These are phyloP conservation scores for Parietaria judaica DNA, from an alignment of 306 rosid genomes.

Conservation along the genomic window DNA sequence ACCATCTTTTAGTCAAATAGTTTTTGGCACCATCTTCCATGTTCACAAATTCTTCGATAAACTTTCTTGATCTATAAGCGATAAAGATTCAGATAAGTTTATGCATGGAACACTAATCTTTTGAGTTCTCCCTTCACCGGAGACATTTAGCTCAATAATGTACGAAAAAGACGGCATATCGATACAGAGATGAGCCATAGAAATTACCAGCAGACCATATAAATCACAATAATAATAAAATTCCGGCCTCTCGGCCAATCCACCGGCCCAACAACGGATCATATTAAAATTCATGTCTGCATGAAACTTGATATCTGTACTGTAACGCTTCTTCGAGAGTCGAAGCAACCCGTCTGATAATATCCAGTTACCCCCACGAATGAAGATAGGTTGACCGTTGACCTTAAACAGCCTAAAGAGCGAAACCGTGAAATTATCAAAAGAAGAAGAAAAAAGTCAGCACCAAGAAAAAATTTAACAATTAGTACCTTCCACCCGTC, in stretches of 20 bases:
- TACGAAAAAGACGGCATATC: not conserved
- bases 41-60: no score
- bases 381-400: constrained; percentile 81
- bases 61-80: no score
- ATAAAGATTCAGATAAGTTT: not conserved
- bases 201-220: constrained; percentile 81
- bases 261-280: constrained; percentile 99
- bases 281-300: constrained; percentile 96
- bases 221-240: constrained; percentile 84
- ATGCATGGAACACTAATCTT: not conserved
- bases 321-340: constrained; percentile 76
- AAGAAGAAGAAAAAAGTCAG: not conserved
- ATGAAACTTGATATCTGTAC: constrained; percentile 80
- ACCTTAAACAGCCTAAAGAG: constrained; percentile 75
- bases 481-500: constrained; percentile 76
- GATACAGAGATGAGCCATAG: constrained; percentile 8
- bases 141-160: constrained; percentile 2
- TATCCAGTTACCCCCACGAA: constrained; percentile 97
- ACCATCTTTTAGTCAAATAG: no score
- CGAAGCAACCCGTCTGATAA: constrained; percentile 91
- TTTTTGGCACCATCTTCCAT: no score
- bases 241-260: constrained; percentile 91
- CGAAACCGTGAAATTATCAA: constrained; percentile 14
- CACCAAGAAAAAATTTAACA: not conserved
- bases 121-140: not conserved